Base-by-base conservation (phyloP, 495 filamentous ascomycete genomes). In the Wilcoxina mikolae region DNA sequence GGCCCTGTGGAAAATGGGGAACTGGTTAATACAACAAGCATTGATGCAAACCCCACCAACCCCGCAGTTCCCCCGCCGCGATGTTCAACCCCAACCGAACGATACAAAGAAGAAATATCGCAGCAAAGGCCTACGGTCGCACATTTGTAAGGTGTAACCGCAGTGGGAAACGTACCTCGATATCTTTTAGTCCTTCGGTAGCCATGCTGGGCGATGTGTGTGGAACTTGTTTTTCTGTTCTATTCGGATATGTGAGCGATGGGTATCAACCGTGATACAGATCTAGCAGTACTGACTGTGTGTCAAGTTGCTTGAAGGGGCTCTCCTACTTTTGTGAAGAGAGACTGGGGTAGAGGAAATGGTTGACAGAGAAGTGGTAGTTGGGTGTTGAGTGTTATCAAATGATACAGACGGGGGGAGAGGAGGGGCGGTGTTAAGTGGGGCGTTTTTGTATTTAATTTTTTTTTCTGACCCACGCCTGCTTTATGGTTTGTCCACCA, bases 1-100 rank as follows among this genome's bases (percentile, higher is more conserved):
- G 85, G 69, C 85, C 93, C 62, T 94, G 73, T 49, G 22, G 12
- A 29, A 27, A 4, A 49, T 27, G 7, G 46, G 12, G 24, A 46
- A 18, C n/a, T 7, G 46, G 12, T 49, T 28, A 28, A 25, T 23
- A n/a, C n/a, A n/a, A n/a, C n/a, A n/a, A n/a, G n/a, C n/a, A n/a
- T n/a, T n/a, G n/a, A n/a, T n/a, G n/a, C n/a, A n/a, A n/a, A 25
- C 55, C 51, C 52, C 45, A 54, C 44, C 60, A 64, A 44, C 63
- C 60, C 66, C 58, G 54, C 59, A 62, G 58, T 48, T 44, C n/a
- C 49, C 45, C 39, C 7, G 7, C 7, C 7, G 11, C 23, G 31
- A 54, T 26, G 44, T 11, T 31, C 31, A 15, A 35, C 31, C 7
- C 31, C 31, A 15, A 7, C 15, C 31, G 31, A 35, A 5, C 7